Base-by-base conservation (phyloP, 2,329 filamentous ascomycete genomes). In the Clonostachys rosea region DNA sequence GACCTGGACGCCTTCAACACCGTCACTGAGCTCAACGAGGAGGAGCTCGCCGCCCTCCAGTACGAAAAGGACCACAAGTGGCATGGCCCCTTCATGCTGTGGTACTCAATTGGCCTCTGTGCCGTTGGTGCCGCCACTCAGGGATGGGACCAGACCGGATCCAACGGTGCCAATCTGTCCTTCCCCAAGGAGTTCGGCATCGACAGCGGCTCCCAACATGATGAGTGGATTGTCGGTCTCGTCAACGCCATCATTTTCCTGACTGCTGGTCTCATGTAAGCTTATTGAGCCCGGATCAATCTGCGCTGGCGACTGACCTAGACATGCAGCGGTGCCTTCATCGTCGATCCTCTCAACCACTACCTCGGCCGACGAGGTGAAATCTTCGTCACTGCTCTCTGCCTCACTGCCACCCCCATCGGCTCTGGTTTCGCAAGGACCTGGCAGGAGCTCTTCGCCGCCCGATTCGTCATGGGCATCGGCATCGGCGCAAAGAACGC, bases 381-480 rank as follows among this genome's bases (percentile, higher is more conserved):
- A 20, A 91, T 92, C 52, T 91, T 90, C 64, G 68, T 89, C 49
- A 82, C 87, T 8, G 88, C 86, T 43, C 78, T 86, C 52, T 84
- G 91, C 60, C 87, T 84, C 59, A 68, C 89, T 40, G 67, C 83
- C 51, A 69, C 82, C 2, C 76, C 80, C 2, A 80, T 87, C 46
- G 81, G 79, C 16, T 77, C 74, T 42, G 84, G 79, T 1, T 81
- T 86, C 49, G 76, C 78, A 17, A 78, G 84, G 49, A 81, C 74
- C 6, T 89, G 85, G 86, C 76, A 73, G 62, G 78, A 86, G 52
- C 75, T 87, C 51, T 77, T 89, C 50, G 71, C 82, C 46, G 81
- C 81, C 42, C 79, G 86, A 45, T 80, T 89, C 47, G 69, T 83
- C 5, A 75, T 89, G 56, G 87, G 87, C 0, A 77, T 90, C 34